Evolutionary conservation across 257 asterid genomes (phyloP).

Genomic region (Plantago elongata): DNA sequence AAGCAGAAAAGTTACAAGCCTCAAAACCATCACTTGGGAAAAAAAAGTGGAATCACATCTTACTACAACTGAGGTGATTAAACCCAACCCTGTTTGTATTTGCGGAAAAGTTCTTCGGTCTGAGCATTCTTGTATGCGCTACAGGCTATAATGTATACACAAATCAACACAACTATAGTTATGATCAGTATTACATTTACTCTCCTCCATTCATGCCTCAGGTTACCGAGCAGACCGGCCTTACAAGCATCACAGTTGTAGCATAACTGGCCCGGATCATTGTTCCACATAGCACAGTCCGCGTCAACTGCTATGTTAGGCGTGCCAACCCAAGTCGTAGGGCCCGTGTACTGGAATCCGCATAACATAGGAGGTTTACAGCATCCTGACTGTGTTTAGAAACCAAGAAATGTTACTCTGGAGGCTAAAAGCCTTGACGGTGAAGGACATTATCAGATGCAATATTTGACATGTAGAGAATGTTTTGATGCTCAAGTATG

Average conservation of each 20-base stretch:
- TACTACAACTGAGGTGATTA: constrained; percentile 3
- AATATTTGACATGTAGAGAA: no score
- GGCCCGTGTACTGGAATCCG: constrained; percentile 58
- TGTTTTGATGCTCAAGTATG: background rate
- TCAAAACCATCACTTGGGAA: constrained; percentile 8
- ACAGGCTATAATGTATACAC: constrained; percentile 67
- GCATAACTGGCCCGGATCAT: constrained; percentile 65
- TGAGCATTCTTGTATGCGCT: constrained; percentile 84
- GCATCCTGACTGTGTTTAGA: constrained; percentile 64
- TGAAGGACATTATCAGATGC: no score
- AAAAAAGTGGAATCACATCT: constrained; percentile 7
- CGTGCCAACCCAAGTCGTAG: constrained; percentile 60
- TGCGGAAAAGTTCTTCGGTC: constrained; percentile 53
- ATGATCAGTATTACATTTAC: constrained; percentile 62
- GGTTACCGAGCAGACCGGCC: constrained; percentile 75
- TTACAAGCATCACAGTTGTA: constrained; percentile 76
- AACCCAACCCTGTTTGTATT: constrained; percentile 61
- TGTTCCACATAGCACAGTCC: constrained; percentile 73
- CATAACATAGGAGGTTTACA: constrained; percentile 82
- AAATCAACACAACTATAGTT: constrained; percentile 64
- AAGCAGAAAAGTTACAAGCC: background rate
- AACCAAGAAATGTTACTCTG: background rate
- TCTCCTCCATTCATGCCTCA: constrained; percentile 78
- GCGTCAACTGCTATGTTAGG: constrained; percentile 42
- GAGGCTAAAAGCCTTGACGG: background rate